Conservation (phyloP, 352 stramenopile genomes). For the Pythium aquatile region DNA sequence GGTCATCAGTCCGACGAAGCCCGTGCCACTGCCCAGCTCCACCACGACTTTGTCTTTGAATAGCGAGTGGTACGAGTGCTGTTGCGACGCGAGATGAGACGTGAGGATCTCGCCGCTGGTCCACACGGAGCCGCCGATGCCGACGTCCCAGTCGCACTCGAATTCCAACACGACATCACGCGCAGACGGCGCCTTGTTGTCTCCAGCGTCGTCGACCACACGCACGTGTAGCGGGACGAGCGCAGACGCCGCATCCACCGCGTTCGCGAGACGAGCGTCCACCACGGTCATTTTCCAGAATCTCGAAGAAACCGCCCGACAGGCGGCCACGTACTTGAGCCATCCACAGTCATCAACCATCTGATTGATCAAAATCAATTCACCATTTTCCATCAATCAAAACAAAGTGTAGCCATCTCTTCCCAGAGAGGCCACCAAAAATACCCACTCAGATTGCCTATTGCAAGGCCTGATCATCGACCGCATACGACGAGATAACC, state of each 20-base stretch:
- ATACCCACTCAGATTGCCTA: not conserved
- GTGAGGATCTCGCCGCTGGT: constrained; percentile 77
- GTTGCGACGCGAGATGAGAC: constrained; percentile 56
- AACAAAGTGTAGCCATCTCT: not conserved
- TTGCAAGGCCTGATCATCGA: not conserved
- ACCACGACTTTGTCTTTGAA: constrained; percentile 66
- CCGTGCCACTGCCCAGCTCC: constrained; percentile 78
- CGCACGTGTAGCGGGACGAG: constrained; percentile 50
- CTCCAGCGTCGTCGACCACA: constrained; percentile 28
- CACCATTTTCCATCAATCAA: not conserved
- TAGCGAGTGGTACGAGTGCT: constrained; percentile 39
- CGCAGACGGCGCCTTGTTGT: not conserved
- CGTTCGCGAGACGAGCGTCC: not conserved
- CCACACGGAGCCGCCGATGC: constrained; percentile 83
- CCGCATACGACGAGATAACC: not conserved
- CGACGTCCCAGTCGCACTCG: constrained; percentile 75
- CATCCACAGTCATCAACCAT: not conserved
- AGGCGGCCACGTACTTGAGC: constrained; percentile 14
- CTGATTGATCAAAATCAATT: not conserved
- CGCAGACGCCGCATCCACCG: not conserved
- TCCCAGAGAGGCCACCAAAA: not conserved
- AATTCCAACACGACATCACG: constrained; percentile 50
- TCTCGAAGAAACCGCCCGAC: not conserved
- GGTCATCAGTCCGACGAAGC: constrained; percentile 67
- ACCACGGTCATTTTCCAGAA: constrained; percentile 9